Percentiles rank a stretch among this genome's conserved stretches.
phyloP scores from a whole-genome alignment of 1,284 basidiomycete species.

The Ceratobasidium sp. region DNA sequence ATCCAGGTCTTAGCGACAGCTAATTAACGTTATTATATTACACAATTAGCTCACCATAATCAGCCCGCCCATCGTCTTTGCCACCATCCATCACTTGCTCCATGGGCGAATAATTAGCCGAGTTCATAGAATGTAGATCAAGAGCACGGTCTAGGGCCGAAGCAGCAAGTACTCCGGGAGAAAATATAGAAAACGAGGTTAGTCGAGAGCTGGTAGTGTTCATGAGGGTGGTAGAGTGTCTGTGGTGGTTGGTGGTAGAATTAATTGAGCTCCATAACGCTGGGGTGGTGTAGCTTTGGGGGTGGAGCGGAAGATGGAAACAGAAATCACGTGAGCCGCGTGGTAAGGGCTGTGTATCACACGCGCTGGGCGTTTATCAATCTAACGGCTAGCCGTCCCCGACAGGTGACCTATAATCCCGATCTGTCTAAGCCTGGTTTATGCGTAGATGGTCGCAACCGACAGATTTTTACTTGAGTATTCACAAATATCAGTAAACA shows the following conservation, averaged over 20 bases:
- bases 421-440: no score
- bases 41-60: conserved; percentile 1
- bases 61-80: not conserved
- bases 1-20: not conserved
- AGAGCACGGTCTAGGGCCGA: conserved; percentile 2
- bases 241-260: conserved; percentile 8
- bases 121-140: conserved; percentile 14
- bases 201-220: not conserved
- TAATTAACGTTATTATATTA: not conserved
- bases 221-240: not conserved
- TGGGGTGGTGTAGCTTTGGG: not conserved
- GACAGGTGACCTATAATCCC: not conserved
- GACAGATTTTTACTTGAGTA: no score
- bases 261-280: conserved; percentile 1
- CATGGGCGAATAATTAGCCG: conserved; percentile 5
- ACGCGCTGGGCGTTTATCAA: not conserved
- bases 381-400: not conserved
- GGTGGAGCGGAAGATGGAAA: conserved; percentile 2
- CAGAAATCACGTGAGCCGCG: not conserved
- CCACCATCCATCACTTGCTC: conserved; percentile 8
- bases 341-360: not conserved
- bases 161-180: conserved; percentile 12
- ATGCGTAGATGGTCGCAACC: no score
- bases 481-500: no score
- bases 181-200: not conserved